phyloP scores from a whole-genome alignment of 108 stramenopile genomes.

The Nitzschia sp. region DNA sequence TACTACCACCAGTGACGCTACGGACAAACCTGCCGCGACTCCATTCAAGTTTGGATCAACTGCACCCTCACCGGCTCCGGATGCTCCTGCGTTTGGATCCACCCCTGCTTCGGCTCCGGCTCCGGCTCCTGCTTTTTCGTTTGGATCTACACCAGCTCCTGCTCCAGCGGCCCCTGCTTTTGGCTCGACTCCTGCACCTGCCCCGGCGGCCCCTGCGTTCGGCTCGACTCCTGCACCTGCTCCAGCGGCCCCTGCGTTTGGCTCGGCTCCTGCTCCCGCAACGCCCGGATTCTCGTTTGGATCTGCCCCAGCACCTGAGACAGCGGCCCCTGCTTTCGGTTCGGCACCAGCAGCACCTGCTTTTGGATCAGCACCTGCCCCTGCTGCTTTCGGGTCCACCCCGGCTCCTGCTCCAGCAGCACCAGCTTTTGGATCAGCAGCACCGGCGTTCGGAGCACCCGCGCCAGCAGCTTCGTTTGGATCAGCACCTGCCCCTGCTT shows the following conservation, averaged over 20 bases:
- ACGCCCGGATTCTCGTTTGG: conserved; percentile 3
- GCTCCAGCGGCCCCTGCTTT: conserved; percentile 10
- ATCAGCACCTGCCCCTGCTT: background rate
- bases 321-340: conserved; percentile 11
- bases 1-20: background rate
- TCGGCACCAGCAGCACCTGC: conserved; percentile 13
- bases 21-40: background rate
- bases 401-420: background rate
- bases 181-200: conserved; percentile 19
- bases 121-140: conserved; percentile 2
- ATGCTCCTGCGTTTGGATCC: conserved; percentile 16
- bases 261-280: conserved; percentile 25
- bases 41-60: background rate
- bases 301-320: background rate
- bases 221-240: conserved; percentile 17
- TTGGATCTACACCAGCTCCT: conserved; percentile 29
- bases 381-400: conserved; percentile 5
- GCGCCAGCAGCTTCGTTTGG: conserved; percentile 5
- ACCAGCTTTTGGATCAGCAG: conserved; percentile 7
- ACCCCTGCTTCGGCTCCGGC: conserved; percentile 6
- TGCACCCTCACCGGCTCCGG: background rate
- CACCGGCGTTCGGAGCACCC: conserved; percentile 3
- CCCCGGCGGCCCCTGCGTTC: conserved; percentile 19
- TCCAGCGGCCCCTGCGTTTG: conserved; percentile 17
- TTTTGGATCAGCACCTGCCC: background rate